Evolutionary conservation across 805 yeast genomes (phyloP).

Genomic region (Candida dajiaensis): DNA sequence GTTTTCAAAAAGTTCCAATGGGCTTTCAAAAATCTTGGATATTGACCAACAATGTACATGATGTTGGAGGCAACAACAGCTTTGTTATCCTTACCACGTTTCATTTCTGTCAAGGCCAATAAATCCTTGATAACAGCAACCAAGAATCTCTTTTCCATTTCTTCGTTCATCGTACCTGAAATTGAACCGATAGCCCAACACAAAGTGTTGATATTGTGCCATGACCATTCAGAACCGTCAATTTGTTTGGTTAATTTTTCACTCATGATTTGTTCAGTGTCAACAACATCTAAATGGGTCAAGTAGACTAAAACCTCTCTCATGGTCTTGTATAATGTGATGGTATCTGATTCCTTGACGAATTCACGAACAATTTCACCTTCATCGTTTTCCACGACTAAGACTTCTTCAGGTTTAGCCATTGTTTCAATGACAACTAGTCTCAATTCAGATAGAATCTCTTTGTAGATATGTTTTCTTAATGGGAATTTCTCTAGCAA

Average conservation of each 20-base stretch:
- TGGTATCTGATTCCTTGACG: slow-evolving; percentile 95
- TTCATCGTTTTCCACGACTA: slow-evolving; percentile 95
- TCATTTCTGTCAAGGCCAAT: slow-evolving; percentile 87
- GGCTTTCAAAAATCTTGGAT: slow-evolving; percentile 94
- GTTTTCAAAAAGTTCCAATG: slow-evolving; percentile 98
- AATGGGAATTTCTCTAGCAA: slow-evolving; percentile 71
- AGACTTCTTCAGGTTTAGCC: slow-evolving; percentile 98
- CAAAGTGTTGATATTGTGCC: slow-evolving; percentile 94
- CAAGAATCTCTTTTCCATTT: slow-evolving; percentile 89
- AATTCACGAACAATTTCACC: slow-evolving; percentile 98
- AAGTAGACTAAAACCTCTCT: slow-evolving; percentile 92
- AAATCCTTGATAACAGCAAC: slow-evolving; percentile 92
- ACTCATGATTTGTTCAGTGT: slow-evolving; percentile 91
- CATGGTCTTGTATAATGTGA: slow-evolving; percentile 90
- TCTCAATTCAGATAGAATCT: slow-evolving; percentile 75
- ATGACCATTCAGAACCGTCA: slow-evolving; percentile 97
- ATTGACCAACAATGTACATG: slow-evolving; percentile 99
- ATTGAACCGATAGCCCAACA: slow-evolving; percentile 99
- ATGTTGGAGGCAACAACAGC: slow-evolving; percentile 99
- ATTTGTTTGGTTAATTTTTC: slow-evolving; percentile 87
- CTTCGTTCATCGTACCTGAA: slow-evolving; percentile 98
- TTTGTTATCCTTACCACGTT: slow-evolving; percentile 95
- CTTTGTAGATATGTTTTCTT: slow-evolving; percentile 79
- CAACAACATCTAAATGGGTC: slow-evolving; percentile 91
- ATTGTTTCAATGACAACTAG: slow-evolving; percentile 92